These are phyloP conservation scores for Neurospora intermedia DNA, from an alignment of 495 filamentous ascomycete species.

Conservation along the genomic window DNA sequence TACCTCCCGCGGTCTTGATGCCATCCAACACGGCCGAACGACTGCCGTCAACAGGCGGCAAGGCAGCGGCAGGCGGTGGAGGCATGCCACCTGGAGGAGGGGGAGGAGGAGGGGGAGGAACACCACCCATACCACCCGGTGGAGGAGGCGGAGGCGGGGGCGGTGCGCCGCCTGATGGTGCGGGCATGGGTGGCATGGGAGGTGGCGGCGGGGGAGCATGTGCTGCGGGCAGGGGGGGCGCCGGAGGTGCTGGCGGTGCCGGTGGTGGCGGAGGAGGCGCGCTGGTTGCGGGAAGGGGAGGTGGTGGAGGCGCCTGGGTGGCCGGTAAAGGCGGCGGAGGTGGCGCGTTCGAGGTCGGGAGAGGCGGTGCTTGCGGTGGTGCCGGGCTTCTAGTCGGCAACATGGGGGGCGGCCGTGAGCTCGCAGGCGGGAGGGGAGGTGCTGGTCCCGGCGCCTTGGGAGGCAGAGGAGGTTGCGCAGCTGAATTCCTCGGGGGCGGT, in stretches of 20 bases:
- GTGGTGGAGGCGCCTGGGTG: slow-evolving; percentile 25
- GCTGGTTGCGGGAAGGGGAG: slow-evolving; percentile 17
- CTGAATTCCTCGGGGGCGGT: slow-evolving; percentile 46
- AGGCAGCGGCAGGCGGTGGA: slow-evolving; percentile 40
- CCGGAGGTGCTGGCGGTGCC: slow-evolving; percentile 20
- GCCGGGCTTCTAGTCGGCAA: slow-evolving; percentile 26
- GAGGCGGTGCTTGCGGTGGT: slow-evolving; percentile 39
- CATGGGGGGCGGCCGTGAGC: slow-evolving; percentile 31
- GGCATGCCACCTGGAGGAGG: slow-evolving; percentile 39
- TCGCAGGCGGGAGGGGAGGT: slow-evolving; percentile 48
- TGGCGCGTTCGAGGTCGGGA: slow-evolving; percentile 26
- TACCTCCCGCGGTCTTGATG: slow-evolving; percentile 69
- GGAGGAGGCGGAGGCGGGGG: slow-evolving; percentile 32
- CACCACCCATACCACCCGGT: slow-evolving; percentile 18
- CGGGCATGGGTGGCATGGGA: slow-evolving; percentile 29
- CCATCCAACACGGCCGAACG: slow-evolving; percentile 65
- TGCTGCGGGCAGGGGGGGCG: slow-evolving; percentile 22
- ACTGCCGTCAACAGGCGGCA: slow-evolving; percentile 39
- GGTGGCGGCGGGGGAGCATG: slow-evolving; percentile 26
- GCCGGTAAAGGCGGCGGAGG: slow-evolving; percentile 26
- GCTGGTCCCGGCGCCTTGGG: slow-evolving; percentile 57
- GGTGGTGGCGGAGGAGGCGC: slow-evolving; percentile 32
- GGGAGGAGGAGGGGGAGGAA: slow-evolving; percentile 41
- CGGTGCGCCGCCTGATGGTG: slow-evolving; percentile 13
- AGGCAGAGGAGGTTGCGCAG: slow-evolving; percentile 48